Conservation (phyloP, 495 filamentous ascomycete species). For the Talaromyces adpressus region DNA sequence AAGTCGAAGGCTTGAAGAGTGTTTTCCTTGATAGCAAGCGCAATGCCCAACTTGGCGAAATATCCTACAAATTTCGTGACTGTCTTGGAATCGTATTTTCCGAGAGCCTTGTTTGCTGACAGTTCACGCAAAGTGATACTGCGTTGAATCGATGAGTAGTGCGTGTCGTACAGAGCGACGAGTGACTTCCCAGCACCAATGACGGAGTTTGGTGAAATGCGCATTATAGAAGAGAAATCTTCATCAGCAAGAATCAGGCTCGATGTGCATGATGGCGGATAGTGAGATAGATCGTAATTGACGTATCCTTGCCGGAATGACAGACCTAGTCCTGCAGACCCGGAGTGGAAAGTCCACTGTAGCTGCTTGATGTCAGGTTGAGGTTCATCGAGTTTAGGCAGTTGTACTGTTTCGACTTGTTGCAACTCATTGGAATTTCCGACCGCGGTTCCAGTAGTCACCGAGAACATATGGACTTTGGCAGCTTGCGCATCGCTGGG, state of each 20-base stretch:
- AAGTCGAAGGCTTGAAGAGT: conserved; percentile 56
- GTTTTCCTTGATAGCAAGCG: conserved; percentile 49
- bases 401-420: conserved; percentile 31
- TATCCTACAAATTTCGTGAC: conserved; percentile 45
- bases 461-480: conserved; percentile 36
- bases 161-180: conserved; percentile 55
- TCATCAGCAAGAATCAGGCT: conserved; percentile 33
- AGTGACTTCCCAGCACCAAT: conserved; percentile 39
- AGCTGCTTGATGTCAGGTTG: conserved; percentile 18
- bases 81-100: conserved; percentile 14
- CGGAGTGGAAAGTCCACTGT: conserved; percentile 41
- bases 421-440: conserved; percentile 32
- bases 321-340: conserved; percentile 35
- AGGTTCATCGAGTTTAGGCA: conserved; percentile 24
- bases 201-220: conserved; percentile 36
- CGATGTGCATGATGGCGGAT: conserved; percentile 32
- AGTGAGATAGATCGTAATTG: conserved; percentile 40
- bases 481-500: conserved; percentile 26
- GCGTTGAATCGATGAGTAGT: conserved; percentile 56
- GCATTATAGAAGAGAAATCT: conserved; percentile 38
- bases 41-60: conserved; percentile 56
- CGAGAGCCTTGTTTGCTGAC: conserved; percentile 14
- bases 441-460: conserved; percentile 22
- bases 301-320: conserved; percentile 37
- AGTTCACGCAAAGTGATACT: conserved; percentile 41